Evolutionary conservation across 2,329 filamentous ascomycete genomes (phyloP).

Genomic region (Diaporthe sp.): DNA sequence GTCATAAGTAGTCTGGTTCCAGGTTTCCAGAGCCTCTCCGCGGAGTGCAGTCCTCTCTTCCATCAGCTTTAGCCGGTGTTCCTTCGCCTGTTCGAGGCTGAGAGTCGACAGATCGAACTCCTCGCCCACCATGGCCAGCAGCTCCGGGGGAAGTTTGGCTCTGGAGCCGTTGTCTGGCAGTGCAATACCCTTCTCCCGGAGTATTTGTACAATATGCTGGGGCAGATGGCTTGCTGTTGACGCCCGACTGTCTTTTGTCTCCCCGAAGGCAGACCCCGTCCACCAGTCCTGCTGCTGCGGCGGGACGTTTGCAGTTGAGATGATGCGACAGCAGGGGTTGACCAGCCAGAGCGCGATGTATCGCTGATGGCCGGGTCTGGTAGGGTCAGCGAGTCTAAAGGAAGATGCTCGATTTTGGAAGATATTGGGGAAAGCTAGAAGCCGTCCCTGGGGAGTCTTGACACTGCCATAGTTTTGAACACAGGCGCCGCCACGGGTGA

Average conservation of each 20-base stretch:
- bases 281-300: slow-evolving; percentile 60
- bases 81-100: slow-evolving; percentile 39
- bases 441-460: slow-evolving; percentile 59
- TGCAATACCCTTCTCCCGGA: slow-evolving; percentile 32
- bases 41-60: slow-evolving; percentile 28
- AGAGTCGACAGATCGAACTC: slow-evolving; percentile 15
- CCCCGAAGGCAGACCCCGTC: slow-evolving; percentile 43
- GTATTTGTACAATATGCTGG: slow-evolving; percentile 38
- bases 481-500: slow-evolving; percentile 49
- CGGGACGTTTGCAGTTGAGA: slow-evolving; percentile 60
- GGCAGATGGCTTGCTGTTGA: slow-evolving; percentile 35
- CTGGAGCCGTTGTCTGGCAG: background rate
- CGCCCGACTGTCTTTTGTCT: slow-evolving; percentile 6
- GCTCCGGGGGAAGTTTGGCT: slow-evolving; percentile 36
- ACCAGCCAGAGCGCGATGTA: slow-evolving; percentile 74
- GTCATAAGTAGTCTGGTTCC: background rate
- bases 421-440: slow-evolving; percentile 70
- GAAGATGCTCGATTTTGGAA: slow-evolving; percentile 66
- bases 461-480: slow-evolving; percentile 64
- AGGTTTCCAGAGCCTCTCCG: background rate
- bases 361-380: slow-evolving; percentile 69
- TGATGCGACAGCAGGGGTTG: slow-evolving; percentile 64
- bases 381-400: slow-evolving; percentile 66
- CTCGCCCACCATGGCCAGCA: slow-evolving; percentile 32
- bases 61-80: slow-evolving; percentile 42